Conservation (phyloP, 768 basidiomycete genomes). For the Pleurotus platypus region DNA sequence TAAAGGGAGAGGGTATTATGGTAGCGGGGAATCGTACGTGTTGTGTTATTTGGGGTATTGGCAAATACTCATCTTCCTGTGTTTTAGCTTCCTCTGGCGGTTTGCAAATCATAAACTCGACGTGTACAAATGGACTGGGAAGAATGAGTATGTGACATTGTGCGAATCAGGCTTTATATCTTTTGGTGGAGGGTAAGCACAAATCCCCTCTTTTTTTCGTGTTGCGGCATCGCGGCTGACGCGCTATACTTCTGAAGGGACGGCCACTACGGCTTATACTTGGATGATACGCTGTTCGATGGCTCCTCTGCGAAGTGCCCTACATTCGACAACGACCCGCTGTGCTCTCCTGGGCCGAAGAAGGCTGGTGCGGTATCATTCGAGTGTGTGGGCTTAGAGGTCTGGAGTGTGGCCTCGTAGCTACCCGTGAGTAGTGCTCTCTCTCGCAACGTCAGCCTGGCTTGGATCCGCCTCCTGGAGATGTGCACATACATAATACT, state of each 20-base stretch:
- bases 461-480: too few relatives aligned
- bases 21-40: slow-evolving; percentile 83
- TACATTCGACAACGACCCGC: slow-evolving; percentile 83
- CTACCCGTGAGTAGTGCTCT: too few relatives aligned
- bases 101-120: slow-evolving; percentile 45
- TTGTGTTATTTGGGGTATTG: not conserved
- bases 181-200: slow-evolving; percentile 86
- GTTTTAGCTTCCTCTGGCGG: slow-evolving; percentile 73
- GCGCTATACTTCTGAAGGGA: slow-evolving; percentile 43
- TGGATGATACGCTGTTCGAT: slow-evolving; percentile 76
- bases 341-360: slow-evolving; percentile 53
- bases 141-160: slow-evolving; percentile 85
- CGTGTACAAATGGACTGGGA: slow-evolving; percentile 82
- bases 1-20: slow-evolving; percentile 70
- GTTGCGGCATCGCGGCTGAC: slow-evolving; percentile 6
- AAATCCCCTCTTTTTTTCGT: not conserved
- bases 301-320: slow-evolving; percentile 84
- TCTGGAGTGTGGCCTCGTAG: slow-evolving; percentile 73
- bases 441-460: too few relatives aligned
- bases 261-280: slow-evolving; percentile 84
- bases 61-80: not conserved
- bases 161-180: slow-evolving; percentile 80
- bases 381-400: slow-evolving; percentile 89
- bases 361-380: slow-evolving; percentile 60
- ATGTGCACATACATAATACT: too few relatives aligned